Conservation (phyloP, 1,139 yeast genomes). For the Williopsis jadinii region DNA sequence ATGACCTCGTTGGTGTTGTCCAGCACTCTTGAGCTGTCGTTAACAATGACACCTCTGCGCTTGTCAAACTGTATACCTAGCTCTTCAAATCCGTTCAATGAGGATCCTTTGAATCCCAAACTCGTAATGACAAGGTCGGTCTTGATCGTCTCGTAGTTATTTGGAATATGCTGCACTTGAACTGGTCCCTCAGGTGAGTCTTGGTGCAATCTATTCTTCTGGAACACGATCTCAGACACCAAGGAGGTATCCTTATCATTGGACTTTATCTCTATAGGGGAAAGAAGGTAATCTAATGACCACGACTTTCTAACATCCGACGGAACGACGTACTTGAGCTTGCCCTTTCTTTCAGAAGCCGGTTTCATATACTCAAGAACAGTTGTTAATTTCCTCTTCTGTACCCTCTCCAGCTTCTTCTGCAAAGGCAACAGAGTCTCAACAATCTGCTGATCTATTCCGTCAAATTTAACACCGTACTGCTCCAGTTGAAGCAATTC, state of each 20-base stretch:
- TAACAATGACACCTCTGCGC: constrained; percentile 46
- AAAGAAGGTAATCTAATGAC: constrained; percentile 61
- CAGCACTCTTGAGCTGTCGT: constrained; percentile 53
- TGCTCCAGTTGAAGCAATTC: constrained; percentile 65
- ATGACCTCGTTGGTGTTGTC: constrained; percentile 24
- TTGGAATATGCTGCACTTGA: constrained; percentile 31
- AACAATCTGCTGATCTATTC: constrained; percentile 41
- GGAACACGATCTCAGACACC: constrained; percentile 44
- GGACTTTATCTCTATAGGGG: constrained; percentile 52
- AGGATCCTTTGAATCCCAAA: constrained; percentile 74
- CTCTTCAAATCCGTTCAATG: constrained; percentile 39
- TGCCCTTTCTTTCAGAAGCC: constrained; percentile 19
- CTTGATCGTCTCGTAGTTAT: constrained; percentile 2
- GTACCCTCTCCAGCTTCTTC: constrained; percentile 49
- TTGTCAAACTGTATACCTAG: constrained; percentile 47
- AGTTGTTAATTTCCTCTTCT: constrained; percentile 62
- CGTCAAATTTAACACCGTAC: constrained; percentile 47
- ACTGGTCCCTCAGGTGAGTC: constrained; percentile 20
- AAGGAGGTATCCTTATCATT: constrained; percentile 28
- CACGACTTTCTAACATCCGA: constrained; percentile 39
- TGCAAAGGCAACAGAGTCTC: constrained; percentile 32
- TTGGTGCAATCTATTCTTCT: constrained; percentile 34
- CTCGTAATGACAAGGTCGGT: constrained; percentile 73
- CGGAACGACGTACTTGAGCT: constrained; percentile 19
- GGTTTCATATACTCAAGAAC: constrained; percentile 46